A percentile compares a stretch with the other conserved stretches of the same genome.
Evolutionary conservation across 495 filamentous ascomycete species (phyloP).

Genomic region (Aspergillus baeticus): DNA sequence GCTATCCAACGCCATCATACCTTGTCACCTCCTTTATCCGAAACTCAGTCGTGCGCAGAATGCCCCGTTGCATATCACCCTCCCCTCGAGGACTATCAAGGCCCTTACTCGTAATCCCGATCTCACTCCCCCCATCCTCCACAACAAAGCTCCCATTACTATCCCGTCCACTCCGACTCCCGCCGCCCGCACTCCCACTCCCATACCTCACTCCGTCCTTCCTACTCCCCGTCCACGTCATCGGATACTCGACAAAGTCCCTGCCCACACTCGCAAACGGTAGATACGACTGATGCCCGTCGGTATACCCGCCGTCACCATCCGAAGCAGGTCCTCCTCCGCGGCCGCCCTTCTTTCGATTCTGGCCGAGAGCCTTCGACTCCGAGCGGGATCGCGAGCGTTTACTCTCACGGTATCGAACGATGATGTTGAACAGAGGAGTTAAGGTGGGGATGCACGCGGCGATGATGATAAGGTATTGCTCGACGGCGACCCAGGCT

Average conservation of each 20-base stretch:
- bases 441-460: conserved; percentile 14
- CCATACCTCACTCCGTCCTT: background rate
- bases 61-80: background rate
- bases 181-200: background rate
- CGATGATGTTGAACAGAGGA: conserved; percentile 11
- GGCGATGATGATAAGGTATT: conserved; percentile 12
- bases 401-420: background rate
- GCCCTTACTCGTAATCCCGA: background rate
- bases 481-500: conserved; percentile 12
- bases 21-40: background rate
- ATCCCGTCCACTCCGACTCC: background rate
- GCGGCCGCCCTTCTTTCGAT: too few species aligned
- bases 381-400: background rate
- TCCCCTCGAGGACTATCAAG: background rate
- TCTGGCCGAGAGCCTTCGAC: too few species aligned
- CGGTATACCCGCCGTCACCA: background rate
- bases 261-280: conserved; percentile 6
- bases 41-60: conserved; percentile 14
- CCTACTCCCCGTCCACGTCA: conserved; percentile 1
- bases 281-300: background rate
- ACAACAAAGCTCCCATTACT: background rate
- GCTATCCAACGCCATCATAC: background rate
- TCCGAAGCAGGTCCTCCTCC: too few species aligned
- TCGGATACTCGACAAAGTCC: conserved; percentile 11
- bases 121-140: background rate